Base-by-base conservation (phyloP, 2,329 filamentous ascomycete genomes). In the Beauveria sp. region DNA sequence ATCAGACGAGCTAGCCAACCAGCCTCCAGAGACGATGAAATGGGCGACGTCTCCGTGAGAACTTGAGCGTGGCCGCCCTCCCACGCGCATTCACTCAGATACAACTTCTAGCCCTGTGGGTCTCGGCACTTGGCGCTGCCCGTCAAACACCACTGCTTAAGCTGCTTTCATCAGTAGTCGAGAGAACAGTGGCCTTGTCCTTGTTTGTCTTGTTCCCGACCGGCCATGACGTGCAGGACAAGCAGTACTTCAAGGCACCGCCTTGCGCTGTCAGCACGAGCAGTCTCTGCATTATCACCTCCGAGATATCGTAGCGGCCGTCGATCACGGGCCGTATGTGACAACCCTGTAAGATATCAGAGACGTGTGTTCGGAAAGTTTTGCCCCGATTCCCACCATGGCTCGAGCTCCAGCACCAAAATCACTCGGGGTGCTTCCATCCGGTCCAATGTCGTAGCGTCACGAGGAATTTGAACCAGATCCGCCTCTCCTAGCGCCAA, bases 391-490 rank as follows among this genome's bases (percentile, higher is more conserved):
- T 44, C n/a, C 43, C 44, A 55, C 34, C 44, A 61, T 41, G 40
- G 51, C 51, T 61, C 58, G 51, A 61, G 28, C 58, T 55, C 58
- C 34, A n/a, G 30, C 58, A 60, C 58, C 51, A 55, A 4, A 48
- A 55, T 43, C 14, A 12, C 24, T 16, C 16, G 14, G 47, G 41
- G 37, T 43, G 14, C 22, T 20, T 47, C 40, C 53, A 37, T 46
- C 46, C 59, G 44, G 50, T 61, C 40, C 14, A 40, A 37, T 24
- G 34, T n/a, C 24, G 44, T 51, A 44, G 34, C 44, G 59, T 61
- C 59, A 61, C 59, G 52, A 61, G 59, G 47, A 22, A n/a, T 12
- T 37, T 30, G 40, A 61, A 24, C 59, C 30, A 61, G 59, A 61
- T 61, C 59, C 58, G 58, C 58, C 51, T 55, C 58, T 55, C 43